Evolutionary conservation across 495 filamentous ascomycete species (phyloP), one percentile per base, ranked within the genome.

Genomic region (Daldinia loculata): DNA sequence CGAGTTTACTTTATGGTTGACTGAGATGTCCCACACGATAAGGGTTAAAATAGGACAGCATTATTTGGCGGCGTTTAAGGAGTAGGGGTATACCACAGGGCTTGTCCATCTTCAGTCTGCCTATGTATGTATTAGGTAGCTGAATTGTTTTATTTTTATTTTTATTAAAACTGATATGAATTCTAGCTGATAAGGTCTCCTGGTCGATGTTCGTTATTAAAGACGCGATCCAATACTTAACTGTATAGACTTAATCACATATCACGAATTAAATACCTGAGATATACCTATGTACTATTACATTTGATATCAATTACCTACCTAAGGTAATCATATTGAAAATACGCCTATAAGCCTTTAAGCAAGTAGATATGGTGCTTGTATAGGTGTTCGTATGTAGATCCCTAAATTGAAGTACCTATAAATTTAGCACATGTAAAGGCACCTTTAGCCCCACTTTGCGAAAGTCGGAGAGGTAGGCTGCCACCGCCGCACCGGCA

Each of bases 1-100:
- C 11, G 36, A 14, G n/a, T 3, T 48, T 24, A 45, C 24, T 38
- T 3, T 14, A 41, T 12, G 17, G 12, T 53, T 22, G 5, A 56
- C 36, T 43, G 22, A n/a, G 17, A 53, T 15, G 34, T 59, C 32
- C 11, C 11, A 51, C 5, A 34, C 38, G 17, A 15, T 26, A 1
- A 50, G 14, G 11, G 12, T 41, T 15, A 8, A 29, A 56, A n/a
- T 26, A 48, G 61, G 45, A 17, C 50, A 27, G 14, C 45, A 67
- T 67, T 29, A 74, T 70, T 43, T 17, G 45, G 43, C 30, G 71
- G 71, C 63, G 71, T 70, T 66, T 17, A 11, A 38, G 70, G 61
- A 62, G 69, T 61, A 68, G 41, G 4, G 17, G 22, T 57, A 74
- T 59, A 63, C 66, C 66, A 39, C 48, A 36, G 22, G 6, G 7